These are phyloP conservation scores for Arthonia radiata DNA, from an alignment of 495 filamentous ascomycete genomes.

Conservation along the genomic window DNA sequence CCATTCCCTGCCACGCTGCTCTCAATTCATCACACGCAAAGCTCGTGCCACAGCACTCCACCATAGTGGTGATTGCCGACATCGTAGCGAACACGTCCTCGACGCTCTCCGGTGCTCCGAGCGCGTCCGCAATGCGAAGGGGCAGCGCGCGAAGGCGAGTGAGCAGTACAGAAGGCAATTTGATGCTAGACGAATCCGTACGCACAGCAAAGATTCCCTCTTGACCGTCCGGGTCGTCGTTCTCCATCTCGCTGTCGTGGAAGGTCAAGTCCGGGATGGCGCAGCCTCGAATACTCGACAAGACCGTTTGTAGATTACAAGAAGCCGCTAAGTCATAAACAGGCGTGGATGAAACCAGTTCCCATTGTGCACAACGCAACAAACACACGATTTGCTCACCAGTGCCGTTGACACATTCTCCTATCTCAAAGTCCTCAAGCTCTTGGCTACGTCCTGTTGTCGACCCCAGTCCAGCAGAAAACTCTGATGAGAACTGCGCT, in stretches of 20 bases:
- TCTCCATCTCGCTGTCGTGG: no score
- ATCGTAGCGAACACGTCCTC: slow-evolving; percentile 7
- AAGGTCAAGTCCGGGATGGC: no score
- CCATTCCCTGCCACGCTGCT: slow-evolving; percentile 5
- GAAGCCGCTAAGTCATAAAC: no score
- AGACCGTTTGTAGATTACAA: no score
- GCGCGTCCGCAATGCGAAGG: slow-evolving; percentile 7
- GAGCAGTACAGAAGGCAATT: slow-evolving; percentile 1
- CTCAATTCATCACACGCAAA: slow-evolving; percentile 4
- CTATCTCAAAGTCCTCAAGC: no score
- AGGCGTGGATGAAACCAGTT: slow-evolving; percentile 1
- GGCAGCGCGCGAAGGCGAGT: slow-evolving; percentile 8
- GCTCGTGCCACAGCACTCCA: slow-evolving; percentile 6
- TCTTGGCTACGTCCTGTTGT: no score
- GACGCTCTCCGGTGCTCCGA: slow-evolving; percentile 7
- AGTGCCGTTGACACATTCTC: slow-evolving; percentile 2
- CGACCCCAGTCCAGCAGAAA: no score
- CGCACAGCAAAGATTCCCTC: no score
- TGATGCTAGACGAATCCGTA: no score
- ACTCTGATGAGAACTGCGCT: no score
- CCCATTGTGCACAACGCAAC: slow-evolving; percentile 5
- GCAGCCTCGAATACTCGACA: no score
- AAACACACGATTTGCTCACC: slow-evolving; percentile 6
- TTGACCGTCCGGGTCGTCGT: no score
- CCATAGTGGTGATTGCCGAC: slow-evolving; percentile 8